Conservation (phyloP, 306 rosid genomes). For the Arachis hypogaea region DNA sequence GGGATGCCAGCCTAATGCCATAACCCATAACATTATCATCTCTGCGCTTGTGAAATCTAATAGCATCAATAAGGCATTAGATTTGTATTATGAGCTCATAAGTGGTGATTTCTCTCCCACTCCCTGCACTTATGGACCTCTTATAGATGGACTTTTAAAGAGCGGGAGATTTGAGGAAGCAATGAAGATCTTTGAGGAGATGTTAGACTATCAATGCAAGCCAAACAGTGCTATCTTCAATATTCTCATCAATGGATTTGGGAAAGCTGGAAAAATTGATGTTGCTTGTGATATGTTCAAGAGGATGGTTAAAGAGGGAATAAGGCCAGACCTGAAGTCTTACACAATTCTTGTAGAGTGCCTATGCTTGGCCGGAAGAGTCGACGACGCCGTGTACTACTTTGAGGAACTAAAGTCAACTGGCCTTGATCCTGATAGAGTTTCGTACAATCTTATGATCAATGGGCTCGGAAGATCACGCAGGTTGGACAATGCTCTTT, state of each 20-base stretch:
- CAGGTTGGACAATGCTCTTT: slow-evolving; percentile 73
- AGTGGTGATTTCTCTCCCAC: slow-evolving; percentile 87
- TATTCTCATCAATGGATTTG: slow-evolving; percentile 87
- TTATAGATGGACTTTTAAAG: slow-evolving; percentile 83
- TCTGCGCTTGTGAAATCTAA: slow-evolving; percentile 73
- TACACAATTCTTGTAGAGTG: slow-evolving; percentile 86
- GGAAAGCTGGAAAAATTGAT: slow-evolving; percentile 75
- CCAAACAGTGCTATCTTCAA: slow-evolving; percentile 86
- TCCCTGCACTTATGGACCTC: slow-evolving; percentile 91
- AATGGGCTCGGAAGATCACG: slow-evolving; percentile 79
- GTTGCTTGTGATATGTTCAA: slow-evolving; percentile 64
- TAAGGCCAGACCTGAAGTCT: slow-evolving; percentile 88
- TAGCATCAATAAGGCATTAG: slow-evolving; percentile 62
- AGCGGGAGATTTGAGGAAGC: slow-evolving; percentile 80
- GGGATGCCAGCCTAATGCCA: slow-evolving; percentile 76
- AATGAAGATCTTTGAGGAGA: slow-evolving; percentile 76
- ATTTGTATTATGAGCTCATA: slow-evolving; percentile 75
- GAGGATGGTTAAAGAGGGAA: slow-evolving; percentile 83
- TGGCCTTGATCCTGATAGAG: slow-evolving; percentile 77
- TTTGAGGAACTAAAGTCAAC: slow-evolving; percentile 80
- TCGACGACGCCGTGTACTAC: slow-evolving; percentile 75
- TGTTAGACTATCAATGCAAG: slow-evolving; percentile 73
- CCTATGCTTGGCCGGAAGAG: slow-evolving; percentile 64
- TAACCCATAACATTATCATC: slow-evolving; percentile 82
- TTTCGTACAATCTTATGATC: slow-evolving; percentile 77